A percentile compares a stretch with the other conserved stretches of the same genome.
Evolutionary conservation across 345 rosid genomes (phyloP).

Genomic region (Turnera subulata): DNA sequence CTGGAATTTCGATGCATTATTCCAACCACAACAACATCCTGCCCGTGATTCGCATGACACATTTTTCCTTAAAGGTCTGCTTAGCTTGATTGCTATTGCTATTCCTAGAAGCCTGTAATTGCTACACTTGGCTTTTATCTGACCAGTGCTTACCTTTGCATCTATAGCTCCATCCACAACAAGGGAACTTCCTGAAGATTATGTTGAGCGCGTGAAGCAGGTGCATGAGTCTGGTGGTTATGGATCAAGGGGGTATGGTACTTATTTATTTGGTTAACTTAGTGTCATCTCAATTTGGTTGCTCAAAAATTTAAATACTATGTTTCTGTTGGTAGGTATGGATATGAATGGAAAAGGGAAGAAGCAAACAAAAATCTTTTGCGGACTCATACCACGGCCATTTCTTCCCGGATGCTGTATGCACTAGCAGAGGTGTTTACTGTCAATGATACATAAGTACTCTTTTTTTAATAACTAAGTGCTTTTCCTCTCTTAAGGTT

Average conservation of each 20-base stretch:
- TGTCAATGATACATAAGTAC: neutral
- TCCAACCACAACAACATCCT: conserved; percentile 99
- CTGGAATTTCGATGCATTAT: conserved; percentile 96
- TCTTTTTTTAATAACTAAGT: too few species aligned
- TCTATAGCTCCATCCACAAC: conserved; percentile 77
- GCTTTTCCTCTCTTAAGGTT: too few species aligned
- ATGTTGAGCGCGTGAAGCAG: conserved; percentile 68
- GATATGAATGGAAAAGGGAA: conserved; percentile 92
- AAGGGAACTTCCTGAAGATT: conserved; percentile 73
- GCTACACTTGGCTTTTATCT: conserved; percentile 15
- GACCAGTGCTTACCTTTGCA: conserved; percentile 11
- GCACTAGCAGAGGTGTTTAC: conserved; percentile 67
- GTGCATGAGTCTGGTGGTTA: conserved; percentile 90
- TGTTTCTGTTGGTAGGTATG: conserved; percentile 43
- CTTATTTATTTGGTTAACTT: conserved; percentile 7
- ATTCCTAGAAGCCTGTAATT: neutral
- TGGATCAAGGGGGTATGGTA: conserved; percentile 78
- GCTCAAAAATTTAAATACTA: neutral
- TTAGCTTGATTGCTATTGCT: conserved; percentile 10
- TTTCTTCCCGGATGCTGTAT: conserved; percentile 89
- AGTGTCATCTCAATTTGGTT: neutral
- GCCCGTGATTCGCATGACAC: conserved; percentile 99
- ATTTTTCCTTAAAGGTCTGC: conserved; percentile 73
- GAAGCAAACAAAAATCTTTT: conserved; percentile 93
- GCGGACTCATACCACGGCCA: conserved; percentile 95